Percentiles rank a stretch among this genome's conserved stretches.
phyloP scores from a whole-genome alignment of 108 stramenopile genomes.

The Licmophora abbreviata region DNA sequence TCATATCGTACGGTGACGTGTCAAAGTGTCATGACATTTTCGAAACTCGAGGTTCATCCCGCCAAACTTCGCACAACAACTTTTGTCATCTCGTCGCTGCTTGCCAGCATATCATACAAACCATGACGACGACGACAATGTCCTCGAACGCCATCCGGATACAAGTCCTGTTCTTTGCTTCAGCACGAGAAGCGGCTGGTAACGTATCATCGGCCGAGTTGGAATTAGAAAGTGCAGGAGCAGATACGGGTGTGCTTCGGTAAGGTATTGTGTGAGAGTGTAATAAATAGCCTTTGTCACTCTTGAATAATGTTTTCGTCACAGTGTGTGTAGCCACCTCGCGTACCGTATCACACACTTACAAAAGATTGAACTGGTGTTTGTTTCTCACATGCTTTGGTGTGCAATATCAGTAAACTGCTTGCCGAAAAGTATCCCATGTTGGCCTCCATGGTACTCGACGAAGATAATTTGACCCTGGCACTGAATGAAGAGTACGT shows the following conservation, averaged over 20 bases:
- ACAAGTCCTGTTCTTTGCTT: conserved; percentile 81
- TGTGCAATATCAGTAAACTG: background rate
- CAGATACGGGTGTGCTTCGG: conserved; percentile 39
- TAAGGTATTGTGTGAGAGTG: conserved; percentile 9
- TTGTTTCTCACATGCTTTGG: too few species aligned
- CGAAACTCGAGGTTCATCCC: too few species aligned
- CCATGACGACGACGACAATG: too few species aligned
- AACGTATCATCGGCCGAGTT: conserved; percentile 31
- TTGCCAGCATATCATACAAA: too few species aligned
- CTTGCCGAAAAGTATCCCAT: conserved; percentile 56
- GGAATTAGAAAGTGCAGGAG: conserved; percentile 22
- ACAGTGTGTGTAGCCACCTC: background rate
- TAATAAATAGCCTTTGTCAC: background rate
- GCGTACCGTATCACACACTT: background rate
- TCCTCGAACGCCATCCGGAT: too few species aligned
- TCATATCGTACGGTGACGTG: too few species aligned
- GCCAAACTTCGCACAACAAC: too few species aligned
- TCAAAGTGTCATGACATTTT: too few species aligned
- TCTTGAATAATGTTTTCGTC: background rate
- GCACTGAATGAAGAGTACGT: conserved; percentile 87
- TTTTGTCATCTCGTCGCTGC: too few species aligned
- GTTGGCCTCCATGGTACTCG: conserved; percentile 48
- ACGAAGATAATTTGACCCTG: conserved; percentile 71
- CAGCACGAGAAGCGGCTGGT: conserved; percentile 77
- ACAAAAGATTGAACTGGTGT: too few species aligned